These are phyloP conservation scores for Inga oerstediana DNA, from an alignment of 306 rosid genomes.

Conservation along the genomic window DNA sequence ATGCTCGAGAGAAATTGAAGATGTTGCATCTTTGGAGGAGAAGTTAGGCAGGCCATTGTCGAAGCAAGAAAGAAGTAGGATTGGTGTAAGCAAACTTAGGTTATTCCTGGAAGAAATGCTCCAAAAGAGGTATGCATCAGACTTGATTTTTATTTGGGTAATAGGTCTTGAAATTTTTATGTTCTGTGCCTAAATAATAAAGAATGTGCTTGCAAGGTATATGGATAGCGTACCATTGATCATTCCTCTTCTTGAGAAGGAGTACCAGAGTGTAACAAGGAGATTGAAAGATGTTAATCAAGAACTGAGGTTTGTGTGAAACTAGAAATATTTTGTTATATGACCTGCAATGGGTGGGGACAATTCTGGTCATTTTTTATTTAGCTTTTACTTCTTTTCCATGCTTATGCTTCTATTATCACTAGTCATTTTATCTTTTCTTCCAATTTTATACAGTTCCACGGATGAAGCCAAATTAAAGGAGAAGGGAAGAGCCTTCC, in stretches of 20 bases:
- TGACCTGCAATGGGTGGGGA: conserved; percentile 17
- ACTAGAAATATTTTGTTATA: conserved; percentile 5
- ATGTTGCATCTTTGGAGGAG: conserved; percentile 79
- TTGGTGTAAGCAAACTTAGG: conserved; percentile 93
- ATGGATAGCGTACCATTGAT: conserved; percentile 85
- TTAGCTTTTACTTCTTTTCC: conserved; percentile 3
- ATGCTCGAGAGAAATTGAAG: conserved; percentile 79
- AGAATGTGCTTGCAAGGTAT: conserved; percentile 66
- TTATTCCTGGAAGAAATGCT: conserved; percentile 83
- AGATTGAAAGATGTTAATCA: conserved; percentile 75
- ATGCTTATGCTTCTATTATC: conserved; percentile 12
- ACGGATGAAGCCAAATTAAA: conserved; percentile 88
- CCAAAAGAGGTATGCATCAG: conserved; percentile 63
- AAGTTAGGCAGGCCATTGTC: conserved; percentile 80
- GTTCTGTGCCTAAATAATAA: conserved; percentile 33
- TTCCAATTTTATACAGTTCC: conserved; percentile 59
- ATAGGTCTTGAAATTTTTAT: conserved; percentile 21
- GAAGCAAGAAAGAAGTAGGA: conserved; percentile 80
- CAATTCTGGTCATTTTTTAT: neutral
- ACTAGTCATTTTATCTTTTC: conserved; percentile 26
- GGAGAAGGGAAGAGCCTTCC: conserved; percentile 95
- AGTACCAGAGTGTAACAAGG: conserved; percentile 73
- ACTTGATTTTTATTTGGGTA: conserved; percentile 8
- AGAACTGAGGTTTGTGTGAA: conserved; percentile 74
- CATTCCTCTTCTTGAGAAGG: conserved; percentile 98